Evolutionary conservation across 192 early-diverging fungal genomes (phyloP).

Genomic region (Oehlia diaphana): DNA sequence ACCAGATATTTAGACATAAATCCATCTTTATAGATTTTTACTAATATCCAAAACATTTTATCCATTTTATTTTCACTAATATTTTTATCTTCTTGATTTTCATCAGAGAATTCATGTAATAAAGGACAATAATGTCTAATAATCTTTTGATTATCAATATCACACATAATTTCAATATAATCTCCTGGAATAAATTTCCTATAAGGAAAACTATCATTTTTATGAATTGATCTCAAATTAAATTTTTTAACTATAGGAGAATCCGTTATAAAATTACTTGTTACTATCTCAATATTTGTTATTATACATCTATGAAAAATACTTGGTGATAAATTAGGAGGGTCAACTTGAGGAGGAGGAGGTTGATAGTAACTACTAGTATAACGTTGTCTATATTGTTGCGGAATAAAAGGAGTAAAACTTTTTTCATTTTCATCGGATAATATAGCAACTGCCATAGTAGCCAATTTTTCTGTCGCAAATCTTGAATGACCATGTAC

Average conservation of each 20-base stretch:
- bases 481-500: constrained; percentile 12
- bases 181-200: constrained; percentile 25
- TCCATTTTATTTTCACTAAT: not conserved
- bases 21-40: constrained; percentile 14
- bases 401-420: not conserved
- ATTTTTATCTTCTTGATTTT: not conserved
- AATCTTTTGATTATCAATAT: constrained; percentile 3
- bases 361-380: not conserved
- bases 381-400: not conserved
- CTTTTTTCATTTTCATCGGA: too few relatives aligned
- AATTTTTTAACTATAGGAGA: constrained; percentile 18
- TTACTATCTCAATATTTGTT: constrained; percentile 14
- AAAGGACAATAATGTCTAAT: constrained; percentile 10
- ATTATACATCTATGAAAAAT: constrained; percentile 22
- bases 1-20: constrained; percentile 11
- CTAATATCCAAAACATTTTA: constrained; percentile 9
- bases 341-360: not conserved
- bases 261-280: not conserved
- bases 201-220: not conserved
- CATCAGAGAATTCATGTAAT: not conserved
- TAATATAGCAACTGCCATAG: constrained; percentile 7
- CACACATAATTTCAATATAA: constrained; percentile 23
- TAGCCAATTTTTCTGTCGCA: constrained; percentile 1
- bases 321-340: not conserved
- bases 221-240: constrained; percentile 3